Evolutionary conservation across 176 grass and related monocot species (phyloP).

Genomic region (Phoenix roebelenii): DNA sequence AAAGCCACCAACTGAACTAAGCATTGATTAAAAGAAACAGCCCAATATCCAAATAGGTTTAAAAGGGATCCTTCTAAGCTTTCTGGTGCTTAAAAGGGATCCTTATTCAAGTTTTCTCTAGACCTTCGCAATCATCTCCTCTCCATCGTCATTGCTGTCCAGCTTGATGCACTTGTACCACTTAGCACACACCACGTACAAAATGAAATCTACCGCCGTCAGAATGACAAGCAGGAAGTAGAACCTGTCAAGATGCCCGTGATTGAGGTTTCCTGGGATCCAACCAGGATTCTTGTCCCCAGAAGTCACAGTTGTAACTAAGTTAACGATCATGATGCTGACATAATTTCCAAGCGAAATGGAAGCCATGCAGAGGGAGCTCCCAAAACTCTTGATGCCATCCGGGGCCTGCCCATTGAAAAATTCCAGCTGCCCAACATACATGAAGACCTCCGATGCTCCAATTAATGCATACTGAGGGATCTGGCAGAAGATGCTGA

Average conservation of each 20-base stretch:
- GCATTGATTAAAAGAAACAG: too few species aligned
- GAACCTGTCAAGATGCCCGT: constrained; percentile 72
- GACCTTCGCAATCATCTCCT: constrained; percentile 5
- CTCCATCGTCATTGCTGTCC: constrained; percentile 13
- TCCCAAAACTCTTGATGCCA: constrained; percentile 85
- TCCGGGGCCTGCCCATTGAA: constrained; percentile 76
- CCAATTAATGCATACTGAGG: constrained; percentile 76
- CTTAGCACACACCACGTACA: constrained; percentile 49
- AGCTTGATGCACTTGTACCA: constrained; percentile 73
- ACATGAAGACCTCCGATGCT: constrained; percentile 88
- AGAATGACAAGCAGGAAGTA: constrained; percentile 73
- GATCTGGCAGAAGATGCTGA: constrained; percentile 68
- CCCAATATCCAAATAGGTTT: too few species aligned
- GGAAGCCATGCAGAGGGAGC: constrained; percentile 84
- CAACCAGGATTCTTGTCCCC: constrained; percentile 36
- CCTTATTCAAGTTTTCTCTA: neutral
- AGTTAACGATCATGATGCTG: constrained; percentile 66
- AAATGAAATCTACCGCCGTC: constrained; percentile 43
- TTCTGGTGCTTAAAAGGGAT: too few species aligned
- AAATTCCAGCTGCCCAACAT: constrained; percentile 80
- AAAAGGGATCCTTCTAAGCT: too few species aligned
- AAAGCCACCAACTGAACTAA: too few species aligned
- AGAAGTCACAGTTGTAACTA: constrained; percentile 43
- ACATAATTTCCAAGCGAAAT: constrained; percentile 88
- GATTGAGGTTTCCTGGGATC: constrained; percentile 76